Conservation (phyloP, 192 early-diverging fungal genomes). For the Mortierella hygrophila region DNA sequence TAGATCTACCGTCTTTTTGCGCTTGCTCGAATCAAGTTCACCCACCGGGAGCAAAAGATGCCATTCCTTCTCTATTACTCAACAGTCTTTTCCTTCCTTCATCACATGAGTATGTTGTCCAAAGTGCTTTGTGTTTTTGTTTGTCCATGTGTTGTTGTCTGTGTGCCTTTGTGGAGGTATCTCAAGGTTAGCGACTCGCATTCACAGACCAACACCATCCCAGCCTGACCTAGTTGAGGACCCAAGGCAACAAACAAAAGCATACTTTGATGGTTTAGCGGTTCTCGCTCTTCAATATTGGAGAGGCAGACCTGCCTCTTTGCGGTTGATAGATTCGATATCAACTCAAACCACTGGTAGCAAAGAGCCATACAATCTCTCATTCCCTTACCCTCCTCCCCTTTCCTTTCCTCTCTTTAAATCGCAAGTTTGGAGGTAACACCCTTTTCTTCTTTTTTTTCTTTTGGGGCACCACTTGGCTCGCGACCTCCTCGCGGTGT, state of each 20-base stretch:
- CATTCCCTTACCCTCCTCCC: not conserved
- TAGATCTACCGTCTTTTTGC: too few species aligned
- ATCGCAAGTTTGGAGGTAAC: not conserved
- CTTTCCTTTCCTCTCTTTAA: not conserved
- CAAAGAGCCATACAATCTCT: not conserved
- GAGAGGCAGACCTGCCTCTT: not conserved
- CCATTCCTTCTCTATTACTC: too few species aligned
- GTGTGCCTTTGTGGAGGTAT: not conserved
- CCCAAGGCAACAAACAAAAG: not conserved
- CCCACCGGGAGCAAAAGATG: too few species aligned
- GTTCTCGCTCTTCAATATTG: not conserved
- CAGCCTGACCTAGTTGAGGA: not conserved
- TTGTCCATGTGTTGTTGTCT: not conserved
- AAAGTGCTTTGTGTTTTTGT: too few species aligned
- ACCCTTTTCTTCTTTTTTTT: not conserved
- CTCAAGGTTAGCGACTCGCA: constrained; percentile 2
- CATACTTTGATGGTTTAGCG: not conserved
- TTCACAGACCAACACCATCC: not conserved
- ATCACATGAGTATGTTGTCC: too few species aligned
- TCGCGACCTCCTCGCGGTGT: not conserved
- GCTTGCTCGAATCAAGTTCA: too few species aligned
- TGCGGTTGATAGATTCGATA: not conserved
- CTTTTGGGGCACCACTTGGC: not conserved
- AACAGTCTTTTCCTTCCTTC: too few species aligned
- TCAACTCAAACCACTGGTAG: constrained; percentile 3